A percentile compares a stretch with the other conserved stretches of the same genome.
Evolutionary conservation across 495 filamentous ascomycete species (phyloP).

Genomic region (Neurospora sp.): DNA sequence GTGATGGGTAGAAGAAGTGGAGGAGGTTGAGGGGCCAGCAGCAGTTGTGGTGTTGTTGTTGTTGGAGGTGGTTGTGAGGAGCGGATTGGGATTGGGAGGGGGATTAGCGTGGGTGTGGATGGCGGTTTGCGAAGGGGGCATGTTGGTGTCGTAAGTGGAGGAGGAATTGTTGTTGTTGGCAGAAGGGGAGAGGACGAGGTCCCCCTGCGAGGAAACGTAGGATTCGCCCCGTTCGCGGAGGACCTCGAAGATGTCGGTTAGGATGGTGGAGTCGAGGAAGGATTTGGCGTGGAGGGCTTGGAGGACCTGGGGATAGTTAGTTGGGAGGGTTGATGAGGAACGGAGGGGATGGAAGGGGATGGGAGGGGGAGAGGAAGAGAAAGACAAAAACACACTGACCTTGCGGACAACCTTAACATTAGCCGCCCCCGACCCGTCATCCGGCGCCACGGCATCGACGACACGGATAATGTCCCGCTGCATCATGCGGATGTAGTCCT

Average conservation of each 20-base stretch:
- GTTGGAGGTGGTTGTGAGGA: slow-evolving; percentile 4
- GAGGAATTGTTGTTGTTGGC: background rate
- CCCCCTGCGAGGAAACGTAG: slow-evolving; percentile 22
- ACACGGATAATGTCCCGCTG: slow-evolving; percentile 83
- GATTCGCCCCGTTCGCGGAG: slow-evolving; percentile 61
- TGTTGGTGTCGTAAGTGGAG: slow-evolving; percentile 19
- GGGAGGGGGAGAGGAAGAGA: background rate
- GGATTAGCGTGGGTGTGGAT: background rate
- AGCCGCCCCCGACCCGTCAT: slow-evolving; percentile 80
- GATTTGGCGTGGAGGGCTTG: slow-evolving; percentile 54
- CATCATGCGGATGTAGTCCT: slow-evolving; percentile 82
- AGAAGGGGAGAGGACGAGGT: slow-evolving; percentile 25
- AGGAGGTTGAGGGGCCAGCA: too few species aligned
- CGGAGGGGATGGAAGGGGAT: background rate
- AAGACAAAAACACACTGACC: slow-evolving; percentile 27
- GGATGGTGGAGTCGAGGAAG: slow-evolving; percentile 56
- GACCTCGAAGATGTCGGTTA: slow-evolving; percentile 67
- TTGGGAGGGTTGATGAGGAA: too few species aligned
- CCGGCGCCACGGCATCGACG: slow-evolving; percentile 78
- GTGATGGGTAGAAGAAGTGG: background rate
- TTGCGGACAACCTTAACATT: slow-evolving; percentile 88
- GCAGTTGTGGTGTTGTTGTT: background rate
- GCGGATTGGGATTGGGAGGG: slow-evolving; percentile 6
- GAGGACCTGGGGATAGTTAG: slow-evolving; percentile 41
- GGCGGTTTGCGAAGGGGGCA: slow-evolving; percentile 18